Conservation (phyloP, 129 eudicot species). For the Ambrosia trifida region DNA sequence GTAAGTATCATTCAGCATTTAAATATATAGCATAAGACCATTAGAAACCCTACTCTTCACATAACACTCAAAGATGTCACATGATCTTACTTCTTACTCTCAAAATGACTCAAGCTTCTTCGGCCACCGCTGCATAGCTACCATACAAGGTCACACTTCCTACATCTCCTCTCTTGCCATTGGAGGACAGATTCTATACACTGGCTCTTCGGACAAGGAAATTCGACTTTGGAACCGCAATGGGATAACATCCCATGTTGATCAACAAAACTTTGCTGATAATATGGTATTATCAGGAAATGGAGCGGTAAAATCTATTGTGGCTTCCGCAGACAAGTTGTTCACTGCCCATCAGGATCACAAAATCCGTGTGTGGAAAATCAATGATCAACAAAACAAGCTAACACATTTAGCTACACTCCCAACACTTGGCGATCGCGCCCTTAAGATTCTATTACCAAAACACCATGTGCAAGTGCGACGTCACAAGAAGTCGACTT, state of each 20-base stretch:
- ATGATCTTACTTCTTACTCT: slow-evolving; percentile 27
- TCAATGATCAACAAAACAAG: slow-evolving; percentile 37
- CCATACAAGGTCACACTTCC: slow-evolving; percentile 49
- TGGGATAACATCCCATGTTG: slow-evolving; percentile 25
- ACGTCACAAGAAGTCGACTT: slow-evolving; percentile 59
- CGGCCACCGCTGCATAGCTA: slow-evolving; percentile 43
- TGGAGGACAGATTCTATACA: slow-evolving; percentile 41
- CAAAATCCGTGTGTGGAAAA: slow-evolving; percentile 60
- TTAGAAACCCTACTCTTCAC: background rate
- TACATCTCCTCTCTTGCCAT: slow-evolving; percentile 57
- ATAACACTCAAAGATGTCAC: slow-evolving; percentile 29
- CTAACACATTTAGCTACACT: slow-evolving; percentile 55
- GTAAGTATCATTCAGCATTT: background rate
- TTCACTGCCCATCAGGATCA: slow-evolving; percentile 74
- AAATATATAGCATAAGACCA: background rate
- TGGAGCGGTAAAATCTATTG: slow-evolving; percentile 63
- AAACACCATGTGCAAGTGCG: slow-evolving; percentile 54
- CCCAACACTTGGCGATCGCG: slow-evolving; percentile 61
- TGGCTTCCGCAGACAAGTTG: slow-evolving; percentile 41
- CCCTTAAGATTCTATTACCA: slow-evolving; percentile 43
- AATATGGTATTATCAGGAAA: slow-evolving; percentile 39
- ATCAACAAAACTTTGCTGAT: slow-evolving; percentile 13
- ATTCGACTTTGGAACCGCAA: slow-evolving; percentile 41
- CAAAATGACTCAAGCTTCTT: slow-evolving; percentile 28
- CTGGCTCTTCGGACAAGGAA: slow-evolving; percentile 61